A percentile compares a stretch with the other conserved stretches of the same genome.
phyloP scores from a whole-genome alignment of 495 filamentous ascomycete species.

The Talaromyces liani region DNA sequence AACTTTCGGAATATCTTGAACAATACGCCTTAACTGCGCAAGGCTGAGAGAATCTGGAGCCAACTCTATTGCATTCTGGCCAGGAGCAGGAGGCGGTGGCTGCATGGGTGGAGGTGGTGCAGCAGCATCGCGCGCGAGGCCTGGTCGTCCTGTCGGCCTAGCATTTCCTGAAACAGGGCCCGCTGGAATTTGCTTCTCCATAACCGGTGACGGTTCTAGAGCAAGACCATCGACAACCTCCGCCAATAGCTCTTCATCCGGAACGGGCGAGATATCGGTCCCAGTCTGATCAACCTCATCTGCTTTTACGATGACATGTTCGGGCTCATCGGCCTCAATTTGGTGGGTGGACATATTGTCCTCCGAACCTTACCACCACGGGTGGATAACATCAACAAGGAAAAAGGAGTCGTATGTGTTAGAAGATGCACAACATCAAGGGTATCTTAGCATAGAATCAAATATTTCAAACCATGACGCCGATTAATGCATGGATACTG shows the following conservation, averaged over 20 bases:
- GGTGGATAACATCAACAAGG: background rate
- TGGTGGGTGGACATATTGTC: conserved; percentile 1
- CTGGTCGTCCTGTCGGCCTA: conserved; percentile 35
- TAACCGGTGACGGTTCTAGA: conserved; percentile 30
- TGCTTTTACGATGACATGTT: conserved; percentile 44
- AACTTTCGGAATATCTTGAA: conserved; percentile 68
- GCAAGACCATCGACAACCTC: conserved; percentile 42
- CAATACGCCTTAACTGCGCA: conserved; percentile 70
- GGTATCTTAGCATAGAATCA: conserved; percentile 8
- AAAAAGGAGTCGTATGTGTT: background rate
- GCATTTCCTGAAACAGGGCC: conserved; percentile 13
- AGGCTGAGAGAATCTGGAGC: conserved; percentile 74
- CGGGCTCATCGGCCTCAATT: conserved; percentile 8
- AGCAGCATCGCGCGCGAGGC: conserved; percentile 46
- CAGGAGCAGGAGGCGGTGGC: conserved; percentile 49
- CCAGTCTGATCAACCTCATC: conserved; percentile 50
- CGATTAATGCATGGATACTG: conserved; percentile 2
- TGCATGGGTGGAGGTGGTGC: conserved; percentile 53
- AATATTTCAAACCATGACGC: conserved; percentile 5
- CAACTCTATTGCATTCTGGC: conserved; percentile 34
- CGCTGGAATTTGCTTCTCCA: conserved; percentile 12
- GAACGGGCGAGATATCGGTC: conserved; percentile 43
- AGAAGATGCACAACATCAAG: conserved; percentile 4
- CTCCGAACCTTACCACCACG: background rate
- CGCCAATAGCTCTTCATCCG: conserved; percentile 41